Conservation (phyloP, 2,329 filamentous ascomycete species). For the Septoria petroselini region DNA sequence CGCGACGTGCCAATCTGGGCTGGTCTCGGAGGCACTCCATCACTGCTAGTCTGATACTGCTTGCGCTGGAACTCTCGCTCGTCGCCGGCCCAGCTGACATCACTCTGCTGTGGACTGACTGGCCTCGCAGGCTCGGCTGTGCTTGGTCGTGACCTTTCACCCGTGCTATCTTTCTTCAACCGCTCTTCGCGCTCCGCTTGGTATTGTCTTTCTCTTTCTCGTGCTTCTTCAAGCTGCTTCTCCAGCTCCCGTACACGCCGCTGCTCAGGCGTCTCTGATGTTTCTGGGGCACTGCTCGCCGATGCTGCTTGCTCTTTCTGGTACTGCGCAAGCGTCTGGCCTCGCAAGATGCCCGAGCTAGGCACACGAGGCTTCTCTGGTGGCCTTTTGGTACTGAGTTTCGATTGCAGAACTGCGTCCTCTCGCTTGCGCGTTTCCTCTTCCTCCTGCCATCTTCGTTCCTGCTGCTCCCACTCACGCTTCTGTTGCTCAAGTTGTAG, state of each 20-base stretch:
- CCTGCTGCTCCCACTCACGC: conserved; percentile 73
- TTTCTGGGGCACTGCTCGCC: conserved; percentile 39
- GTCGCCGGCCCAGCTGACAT: conserved; percentile 63
- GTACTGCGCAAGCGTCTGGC: conserved; percentile 85
- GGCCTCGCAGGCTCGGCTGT: conserved; percentile 30
- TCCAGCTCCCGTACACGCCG: conserved; percentile 78
- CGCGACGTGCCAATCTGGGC: conserved; percentile 41
- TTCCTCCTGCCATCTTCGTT: conserved; percentile 71
- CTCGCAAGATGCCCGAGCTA: conserved; percentile 60
- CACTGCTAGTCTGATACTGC: conserved; percentile 49
- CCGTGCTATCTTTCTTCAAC: conserved; percentile 36
- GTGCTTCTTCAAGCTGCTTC: conserved; percentile 63
- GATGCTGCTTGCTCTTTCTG: conserved; percentile 61
- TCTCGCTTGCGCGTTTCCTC: conserved; percentile 69
- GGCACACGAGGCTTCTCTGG: conserved; percentile 49
- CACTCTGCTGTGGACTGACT: conserved; percentile 49
- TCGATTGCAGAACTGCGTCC: conserved; percentile 68
- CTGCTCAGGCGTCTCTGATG: conserved; percentile 51
- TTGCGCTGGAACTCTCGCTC: conserved; percentile 63
- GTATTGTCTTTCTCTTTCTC: conserved; percentile 64
- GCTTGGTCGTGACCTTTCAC: conserved; percentile 38
- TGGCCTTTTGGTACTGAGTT: conserved; percentile 63
- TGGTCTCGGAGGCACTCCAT: conserved; percentile 25
- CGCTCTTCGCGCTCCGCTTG: conserved; percentile 58
- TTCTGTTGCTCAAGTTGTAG: conserved; percentile 64